Base-by-base conservation (phyloP, 139 green algal species). In the Auxenochlorella protothecoides region DNA sequence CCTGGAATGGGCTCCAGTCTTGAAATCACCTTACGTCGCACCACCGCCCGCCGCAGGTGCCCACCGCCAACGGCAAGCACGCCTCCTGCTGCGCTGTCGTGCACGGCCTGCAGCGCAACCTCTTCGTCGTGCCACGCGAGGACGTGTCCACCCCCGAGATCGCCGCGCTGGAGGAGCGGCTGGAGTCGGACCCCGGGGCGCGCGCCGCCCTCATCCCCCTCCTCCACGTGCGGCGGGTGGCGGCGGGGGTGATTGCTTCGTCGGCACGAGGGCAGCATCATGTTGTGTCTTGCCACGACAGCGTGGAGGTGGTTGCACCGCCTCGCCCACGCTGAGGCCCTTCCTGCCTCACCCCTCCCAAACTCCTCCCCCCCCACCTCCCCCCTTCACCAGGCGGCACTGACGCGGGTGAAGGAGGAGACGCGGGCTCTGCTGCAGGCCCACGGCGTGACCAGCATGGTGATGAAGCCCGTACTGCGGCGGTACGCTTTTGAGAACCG, bases 401-500 rank as follows among this genome's bases (percentile, higher is more conserved):
- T 82, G 55, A 61, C 70, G 10, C 76, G 83, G 5, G 72, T 93
- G 10, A 96, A 96, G 84, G 74, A 79, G 3, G 92, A 97, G 82
- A 66, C 96, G 56, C 77, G 87, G 3, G 66, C 78, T 55, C 44
- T 91, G 71, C 86, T 97, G 72, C 53, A 74, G 11, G 57, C 72
- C 53, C 79, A 89, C 60, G 83, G 83, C 14, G 79, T 97, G 51
- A 77, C 78, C 54, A 72, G 79, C 59, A 87, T 92, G 81, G 84
- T 78, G 14, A 90, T 98, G 76, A 82, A 90, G 76, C 91, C 91
- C 8, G 92, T 97, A 59, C 86, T 86, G 83, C 80, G 95, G 13
- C 84, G 72, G 63, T 99, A 99, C 74, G 89, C 92, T 0, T 99
- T 99, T 80, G 94, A 99, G 84, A 65, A 85, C 55, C 13, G 73